Conservation (phyloP, 2,329 filamentous ascomycete species). For the Pseudogymnoascus destructans region DNA sequence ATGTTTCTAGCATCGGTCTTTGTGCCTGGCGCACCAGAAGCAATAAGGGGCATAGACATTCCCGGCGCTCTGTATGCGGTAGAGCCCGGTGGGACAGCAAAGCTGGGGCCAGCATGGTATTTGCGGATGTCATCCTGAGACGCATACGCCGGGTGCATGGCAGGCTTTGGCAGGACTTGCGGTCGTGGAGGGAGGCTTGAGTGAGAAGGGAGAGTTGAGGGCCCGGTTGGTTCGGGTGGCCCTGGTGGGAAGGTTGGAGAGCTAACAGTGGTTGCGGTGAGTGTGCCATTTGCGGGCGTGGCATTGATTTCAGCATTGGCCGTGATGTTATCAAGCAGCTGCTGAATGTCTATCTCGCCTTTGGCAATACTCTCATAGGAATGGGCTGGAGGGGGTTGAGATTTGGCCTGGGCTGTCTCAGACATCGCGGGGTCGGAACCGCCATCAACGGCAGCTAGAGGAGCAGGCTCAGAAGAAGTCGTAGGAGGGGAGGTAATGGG, state of each 20-base stretch:
- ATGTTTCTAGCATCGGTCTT: conserved; percentile 25
- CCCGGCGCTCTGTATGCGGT: conserved; percentile 24
- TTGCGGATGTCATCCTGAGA: conserved; percentile 25
- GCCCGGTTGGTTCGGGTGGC: conserved; percentile 13
- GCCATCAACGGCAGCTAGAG: conserved; percentile 13
- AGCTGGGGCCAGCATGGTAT: conserved; percentile 22
- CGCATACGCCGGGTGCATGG: conserved; percentile 13
- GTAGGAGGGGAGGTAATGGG: conserved; percentile 14
- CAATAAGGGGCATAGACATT: conserved; percentile 21
- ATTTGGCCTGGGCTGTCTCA: conserved; percentile 15
- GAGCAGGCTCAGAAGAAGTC: conserved; percentile 2
- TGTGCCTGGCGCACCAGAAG: conserved; percentile 25
- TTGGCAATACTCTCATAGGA: conserved; percentile 22
- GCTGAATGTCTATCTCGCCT: conserved; percentile 27
- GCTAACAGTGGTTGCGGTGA: conserved; percentile 16
- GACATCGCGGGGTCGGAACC: conserved; percentile 11
- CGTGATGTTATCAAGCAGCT: conserved; percentile 28
- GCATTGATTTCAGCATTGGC: conserved; percentile 27
- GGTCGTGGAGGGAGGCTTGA: conserved; percentile 27
- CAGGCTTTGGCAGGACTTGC: conserved; percentile 15
- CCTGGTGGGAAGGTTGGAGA: conserved; percentile 15
- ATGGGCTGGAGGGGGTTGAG: conserved; percentile 6
- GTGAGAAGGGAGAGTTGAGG: conserved; percentile 23
- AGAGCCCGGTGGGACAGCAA: conserved; percentile 18
- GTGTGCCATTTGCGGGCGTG: conserved; percentile 13